Conservation (phyloP, 495 filamentous ascomycete species). For the Annulohypoxylon stygium region DNA sequence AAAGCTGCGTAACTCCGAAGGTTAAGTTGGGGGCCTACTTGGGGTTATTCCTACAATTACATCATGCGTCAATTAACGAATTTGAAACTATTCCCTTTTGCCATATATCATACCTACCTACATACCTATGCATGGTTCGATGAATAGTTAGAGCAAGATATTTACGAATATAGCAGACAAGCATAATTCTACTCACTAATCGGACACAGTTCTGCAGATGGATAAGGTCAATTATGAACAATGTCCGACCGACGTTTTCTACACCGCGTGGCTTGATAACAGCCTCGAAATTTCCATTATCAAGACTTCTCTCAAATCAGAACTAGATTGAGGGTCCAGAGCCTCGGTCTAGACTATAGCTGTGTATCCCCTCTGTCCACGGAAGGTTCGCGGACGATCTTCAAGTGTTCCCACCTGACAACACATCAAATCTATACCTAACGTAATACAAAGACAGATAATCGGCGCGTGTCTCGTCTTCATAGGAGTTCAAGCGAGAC, state of each 20-base stretch:
- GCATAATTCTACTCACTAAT: not conserved
- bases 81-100: slow-evolving; percentile 3
- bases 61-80: not conserved
- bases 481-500: slow-evolving; percentile 5
- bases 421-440: not conserved
- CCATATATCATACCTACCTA: not conserved
- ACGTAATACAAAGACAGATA: slow-evolving; percentile 7
- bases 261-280: not conserved
- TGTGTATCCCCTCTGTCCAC: not conserved
- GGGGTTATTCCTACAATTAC: not conserved
- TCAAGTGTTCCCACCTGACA: slow-evolving; percentile 3
- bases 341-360: not conserved
- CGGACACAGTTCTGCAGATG: too few species aligned
- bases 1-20: too few species aligned
- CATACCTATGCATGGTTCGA: not conserved
- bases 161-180: not conserved
- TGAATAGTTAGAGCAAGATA: not conserved
- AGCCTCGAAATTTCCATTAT: not conserved
- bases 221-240: too few species aligned
- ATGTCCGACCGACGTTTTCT: not conserved
- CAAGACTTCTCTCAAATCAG: too few species aligned
- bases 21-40: too few species aligned
- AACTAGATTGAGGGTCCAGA: not conserved
- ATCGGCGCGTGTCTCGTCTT: not conserved
- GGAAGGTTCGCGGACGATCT: not conserved